phyloP scores from a whole-genome alignment of 2,329 filamentous ascomycete genomes.

The Fusarium protoensiforme region DNA sequence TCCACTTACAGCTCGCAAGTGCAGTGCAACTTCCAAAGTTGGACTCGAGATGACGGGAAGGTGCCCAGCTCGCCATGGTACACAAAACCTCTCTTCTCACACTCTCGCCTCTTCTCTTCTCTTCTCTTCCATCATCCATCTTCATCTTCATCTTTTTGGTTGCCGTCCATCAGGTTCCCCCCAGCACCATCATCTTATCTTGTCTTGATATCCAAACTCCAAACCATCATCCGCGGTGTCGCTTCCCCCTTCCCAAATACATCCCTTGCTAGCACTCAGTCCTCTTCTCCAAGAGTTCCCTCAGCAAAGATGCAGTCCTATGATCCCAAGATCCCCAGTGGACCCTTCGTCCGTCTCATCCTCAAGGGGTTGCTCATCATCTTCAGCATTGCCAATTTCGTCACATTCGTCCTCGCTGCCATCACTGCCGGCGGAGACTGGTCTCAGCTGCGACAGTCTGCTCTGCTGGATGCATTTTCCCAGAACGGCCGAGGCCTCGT shows the following conservation, averaged over 20 bases:
- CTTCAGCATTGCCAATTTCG: constrained; percentile 35
- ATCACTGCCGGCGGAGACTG: constrained; percentile 13
- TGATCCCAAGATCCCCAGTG: neutral
- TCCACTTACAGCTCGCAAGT: neutral
- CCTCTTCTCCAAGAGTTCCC: neutral
- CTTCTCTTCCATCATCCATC: constrained; percentile 17
- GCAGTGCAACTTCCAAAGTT: constrained; percentile 10
- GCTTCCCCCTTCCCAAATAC: neutral
- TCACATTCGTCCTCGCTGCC: constrained; percentile 32
- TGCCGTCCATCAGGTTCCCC: neutral
- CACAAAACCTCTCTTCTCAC: constrained; percentile 4
- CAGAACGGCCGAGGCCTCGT: neutral
- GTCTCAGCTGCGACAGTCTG: neutral
- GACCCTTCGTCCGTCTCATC: constrained; percentile 7
- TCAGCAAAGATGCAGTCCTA: neutral
- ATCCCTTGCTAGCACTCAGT: neutral
- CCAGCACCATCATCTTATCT: constrained; percentile 2
- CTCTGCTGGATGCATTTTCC: too few relatives aligned
- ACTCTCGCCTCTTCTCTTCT: neutral
- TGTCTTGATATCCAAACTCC: neutral
- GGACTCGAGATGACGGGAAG: neutral
- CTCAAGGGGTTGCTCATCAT: constrained; percentile 30
- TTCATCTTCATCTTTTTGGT: constrained; percentile 16
- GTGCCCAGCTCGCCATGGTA: neutral
- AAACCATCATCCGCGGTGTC: neutral